Evolutionary conservation across 1,284 basidiomycete genomes (phyloP).

Genomic region (Hypsizygus ulmarius): DNA sequence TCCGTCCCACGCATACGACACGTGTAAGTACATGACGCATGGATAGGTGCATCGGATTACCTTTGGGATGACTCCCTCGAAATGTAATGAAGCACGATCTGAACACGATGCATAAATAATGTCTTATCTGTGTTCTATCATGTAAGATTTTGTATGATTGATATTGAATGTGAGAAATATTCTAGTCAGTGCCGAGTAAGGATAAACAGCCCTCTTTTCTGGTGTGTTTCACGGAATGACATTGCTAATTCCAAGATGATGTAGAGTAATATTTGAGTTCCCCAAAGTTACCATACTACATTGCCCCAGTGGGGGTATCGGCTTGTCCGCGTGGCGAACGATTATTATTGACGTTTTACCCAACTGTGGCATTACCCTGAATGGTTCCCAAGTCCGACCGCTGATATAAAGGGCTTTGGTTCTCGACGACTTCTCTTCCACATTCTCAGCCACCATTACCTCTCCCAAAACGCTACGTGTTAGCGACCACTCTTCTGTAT

Average conservation of each 20-base stretch:
- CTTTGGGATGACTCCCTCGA: slow-evolving; percentile 2
- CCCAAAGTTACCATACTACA: slow-evolving; percentile 12
- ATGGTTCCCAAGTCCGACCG: slow-evolving; percentile 19
- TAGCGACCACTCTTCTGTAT: background rate
- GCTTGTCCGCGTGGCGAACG: slow-evolving; percentile 12
- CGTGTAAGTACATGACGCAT: slow-evolving; percentile 18
- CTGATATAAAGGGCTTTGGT: slow-evolving; percentile 16
- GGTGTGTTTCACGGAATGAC: slow-evolving; percentile 6
- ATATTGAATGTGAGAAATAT: background rate
- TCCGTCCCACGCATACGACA: slow-evolving; percentile 15
- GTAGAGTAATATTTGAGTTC: slow-evolving; percentile 8
- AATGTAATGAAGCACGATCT: slow-evolving; percentile 11
- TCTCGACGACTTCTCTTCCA: background rate
- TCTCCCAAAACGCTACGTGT: background rate
- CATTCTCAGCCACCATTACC: background rate
- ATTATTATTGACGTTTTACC: slow-evolving; percentile 20
- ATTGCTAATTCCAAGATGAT: slow-evolving; percentile 7
- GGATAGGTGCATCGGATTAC: background rate
- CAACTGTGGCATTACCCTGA: slow-evolving; percentile 18
- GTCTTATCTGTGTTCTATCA: slow-evolving; percentile 10
- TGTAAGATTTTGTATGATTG: slow-evolving; percentile 8
- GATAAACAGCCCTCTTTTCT: slow-evolving; percentile 14
- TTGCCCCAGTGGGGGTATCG: slow-evolving; percentile 19
- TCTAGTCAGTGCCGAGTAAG: slow-evolving; percentile 5
- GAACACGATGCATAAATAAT: slow-evolving; percentile 11